Percentiles rank a stretch among this genome's conserved stretches.
These are phyloP conservation scores for Lonicera japonica DNA, from an alignment of 129 eudicot species.

Conservation along the genomic window DNA sequence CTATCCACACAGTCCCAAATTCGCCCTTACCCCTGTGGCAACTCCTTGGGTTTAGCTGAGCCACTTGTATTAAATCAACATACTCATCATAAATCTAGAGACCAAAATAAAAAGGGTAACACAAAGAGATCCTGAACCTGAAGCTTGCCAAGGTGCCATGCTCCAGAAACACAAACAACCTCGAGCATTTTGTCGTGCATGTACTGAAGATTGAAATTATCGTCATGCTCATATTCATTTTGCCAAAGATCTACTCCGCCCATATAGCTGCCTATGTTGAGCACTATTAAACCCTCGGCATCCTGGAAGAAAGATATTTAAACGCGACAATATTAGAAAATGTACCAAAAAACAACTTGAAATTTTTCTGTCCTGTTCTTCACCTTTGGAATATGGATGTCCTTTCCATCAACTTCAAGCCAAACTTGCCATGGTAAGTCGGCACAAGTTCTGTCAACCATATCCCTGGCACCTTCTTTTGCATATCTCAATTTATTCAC, in stretches of 20 bases:
- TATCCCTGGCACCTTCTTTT: conserved; percentile 83
- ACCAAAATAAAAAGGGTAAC: not conserved
- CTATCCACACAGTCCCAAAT: too few relatives aligned
- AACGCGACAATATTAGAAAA: not conserved
- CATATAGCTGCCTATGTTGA: conserved; percentile 86
- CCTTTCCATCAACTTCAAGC: conserved; percentile 73
- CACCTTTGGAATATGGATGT: conserved; percentile 74
- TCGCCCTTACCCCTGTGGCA: too few relatives aligned
- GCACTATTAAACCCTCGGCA: conserved; percentile 83
- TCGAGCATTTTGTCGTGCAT: conserved; percentile 82
- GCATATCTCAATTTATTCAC: conserved; percentile 83
- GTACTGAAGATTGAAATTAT: conserved; percentile 64
- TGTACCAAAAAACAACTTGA: not conserved
- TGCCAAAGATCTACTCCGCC: conserved; percentile 98
- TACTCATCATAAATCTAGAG: not conserved
- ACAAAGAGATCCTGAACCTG: conserved; percentile 36
- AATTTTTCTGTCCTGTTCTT: too few relatives aligned
- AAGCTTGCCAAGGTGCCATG: conserved; percentile 96
- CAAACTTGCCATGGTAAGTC: conserved; percentile 92
- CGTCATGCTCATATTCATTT: conserved; percentile 72
- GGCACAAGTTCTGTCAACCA: conserved; percentile 81
- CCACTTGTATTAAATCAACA: not conserved
- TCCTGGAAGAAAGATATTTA: conserved; percentile 27
- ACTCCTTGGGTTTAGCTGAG: too few relatives aligned
- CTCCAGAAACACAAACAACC: conserved; percentile 83